These are phyloP conservation scores for Vitis labrusca DNA, from an alignment of 164 flowering plant genomes.

Conservation along the genomic window DNA sequence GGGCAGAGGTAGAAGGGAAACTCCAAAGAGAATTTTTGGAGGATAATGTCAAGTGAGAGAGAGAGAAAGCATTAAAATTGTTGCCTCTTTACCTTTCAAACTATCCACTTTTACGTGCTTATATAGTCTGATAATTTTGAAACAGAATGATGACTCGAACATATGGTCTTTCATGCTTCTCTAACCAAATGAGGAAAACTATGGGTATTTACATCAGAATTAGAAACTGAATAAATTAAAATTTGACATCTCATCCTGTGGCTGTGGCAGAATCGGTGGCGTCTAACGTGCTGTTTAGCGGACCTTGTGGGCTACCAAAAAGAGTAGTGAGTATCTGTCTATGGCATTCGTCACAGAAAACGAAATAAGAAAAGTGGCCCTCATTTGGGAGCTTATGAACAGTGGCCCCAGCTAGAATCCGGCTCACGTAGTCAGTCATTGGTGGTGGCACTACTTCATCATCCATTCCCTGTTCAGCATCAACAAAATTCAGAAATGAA, in stretches of 20 bases:
- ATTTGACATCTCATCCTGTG: neutral
- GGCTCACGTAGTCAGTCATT: constrained; percentile 57
- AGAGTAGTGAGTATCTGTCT: constrained; percentile 63
- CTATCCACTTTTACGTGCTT: neutral
- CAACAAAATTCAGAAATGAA: neutral
- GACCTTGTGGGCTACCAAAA: constrained; percentile 76
- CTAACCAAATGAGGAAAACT: constrained; percentile 6
- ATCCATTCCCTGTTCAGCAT: constrained; percentile 78
- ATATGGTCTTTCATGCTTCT: constrained; percentile 1
- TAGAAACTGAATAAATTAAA: neutral
- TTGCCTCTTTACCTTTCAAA: neutral
- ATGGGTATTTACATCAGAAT: constrained; percentile 16
- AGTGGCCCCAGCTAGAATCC: constrained; percentile 65
- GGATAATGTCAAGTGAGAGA: neutral
- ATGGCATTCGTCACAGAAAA: constrained; percentile 85
- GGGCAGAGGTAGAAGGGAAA: no score
- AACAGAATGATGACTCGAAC: neutral
- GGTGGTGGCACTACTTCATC: constrained; percentile 72
- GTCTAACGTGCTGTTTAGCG: constrained; percentile 19
- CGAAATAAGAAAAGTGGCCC: constrained; percentile 90
- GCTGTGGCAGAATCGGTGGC: neutral
- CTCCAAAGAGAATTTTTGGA: no score
- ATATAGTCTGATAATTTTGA: neutral
- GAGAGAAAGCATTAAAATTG: neutral
- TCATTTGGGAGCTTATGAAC: constrained; percentile 73